Conservation (phyloP, 208 protist species). For the Plasmodiophora brassicae region DNA sequence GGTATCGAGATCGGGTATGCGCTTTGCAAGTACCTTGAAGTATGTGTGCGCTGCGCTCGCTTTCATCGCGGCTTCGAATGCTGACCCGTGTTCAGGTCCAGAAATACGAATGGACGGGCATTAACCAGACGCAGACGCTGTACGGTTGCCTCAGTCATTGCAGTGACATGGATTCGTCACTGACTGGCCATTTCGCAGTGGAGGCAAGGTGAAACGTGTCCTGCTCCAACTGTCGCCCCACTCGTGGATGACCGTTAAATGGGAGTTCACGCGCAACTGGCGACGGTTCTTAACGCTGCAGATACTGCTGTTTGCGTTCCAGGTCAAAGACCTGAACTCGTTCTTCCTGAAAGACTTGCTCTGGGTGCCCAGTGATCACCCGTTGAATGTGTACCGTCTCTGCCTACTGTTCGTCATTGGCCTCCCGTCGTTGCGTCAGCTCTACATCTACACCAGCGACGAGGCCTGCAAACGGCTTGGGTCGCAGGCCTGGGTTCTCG, state of each 20-base stretch:
- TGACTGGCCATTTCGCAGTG: not conserved
- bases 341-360: constrained; percentile 29
- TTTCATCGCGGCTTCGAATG: not conserved
- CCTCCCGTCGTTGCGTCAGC: not conserved
- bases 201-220: not conserved
- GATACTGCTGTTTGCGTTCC: not conserved
- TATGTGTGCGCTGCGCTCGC: too few species aligned
- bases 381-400: not conserved
- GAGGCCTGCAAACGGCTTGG: not conserved
- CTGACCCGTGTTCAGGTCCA: not conserved
- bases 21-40: constrained; percentile 35
- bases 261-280: constrained; percentile 16
- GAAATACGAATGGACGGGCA: constrained; percentile 9
- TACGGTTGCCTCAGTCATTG: not conserved
- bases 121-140: not conserved
- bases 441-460: constrained; percentile 28
- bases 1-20: constrained; percentile 50
- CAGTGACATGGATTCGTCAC: not conserved
- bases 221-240: not conserved
- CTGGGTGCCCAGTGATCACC: not conserved
- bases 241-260: constrained; percentile 16
- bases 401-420: not conserved
- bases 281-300: not conserved
- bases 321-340: constrained; percentile 30
- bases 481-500: constrained; percentile 19